Conservation (phyloP, 495 filamentous ascomycete genomes). For the Collariella sp. region DNA sequence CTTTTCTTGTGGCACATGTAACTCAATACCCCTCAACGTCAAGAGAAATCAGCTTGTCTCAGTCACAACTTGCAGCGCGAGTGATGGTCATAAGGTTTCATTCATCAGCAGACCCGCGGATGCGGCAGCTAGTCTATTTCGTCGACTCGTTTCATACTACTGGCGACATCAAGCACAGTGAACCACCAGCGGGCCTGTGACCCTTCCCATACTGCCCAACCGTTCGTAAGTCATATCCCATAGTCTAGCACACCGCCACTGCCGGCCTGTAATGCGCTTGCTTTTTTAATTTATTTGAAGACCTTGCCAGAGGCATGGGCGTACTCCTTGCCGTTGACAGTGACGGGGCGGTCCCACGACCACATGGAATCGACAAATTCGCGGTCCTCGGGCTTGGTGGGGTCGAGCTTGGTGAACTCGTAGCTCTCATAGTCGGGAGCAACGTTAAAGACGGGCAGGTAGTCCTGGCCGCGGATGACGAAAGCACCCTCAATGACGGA, state of each 20-base stretch:
- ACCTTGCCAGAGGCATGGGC: constrained; percentile 73
- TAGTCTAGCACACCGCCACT: constrained; percentile 22
- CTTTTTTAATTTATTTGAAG: constrained; percentile 71
- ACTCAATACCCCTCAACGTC: not conserved
- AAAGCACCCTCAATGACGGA: constrained; percentile 86
- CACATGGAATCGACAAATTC: constrained; percentile 81
- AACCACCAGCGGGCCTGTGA: constrained; percentile 18
- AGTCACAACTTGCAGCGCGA: not conserved
- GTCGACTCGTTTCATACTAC: constrained; percentile 19
- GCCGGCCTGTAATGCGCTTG: constrained; percentile 12
- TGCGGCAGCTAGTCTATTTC: constrained; percentile 21
- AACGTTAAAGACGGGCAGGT: constrained; percentile 81
- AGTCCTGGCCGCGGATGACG: constrained; percentile 85
- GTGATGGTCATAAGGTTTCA: constrained; percentile 9
- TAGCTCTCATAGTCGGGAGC: constrained; percentile 97
- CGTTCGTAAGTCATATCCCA: constrained; percentile 32
- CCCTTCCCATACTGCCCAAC: constrained; percentile 19
- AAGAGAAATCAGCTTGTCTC: not conserved
- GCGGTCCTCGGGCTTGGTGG: constrained; percentile 68
- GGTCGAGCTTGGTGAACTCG: constrained; percentile 90
- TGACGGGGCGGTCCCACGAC: constrained; percentile 73
- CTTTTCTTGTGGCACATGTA: not conserved
- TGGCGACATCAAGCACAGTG: constrained; percentile 20
- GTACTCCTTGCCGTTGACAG: constrained; percentile 72
- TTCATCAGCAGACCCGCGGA: constrained; percentile 7